These are phyloP conservation scores for Hirschioporus abietinus DNA, from an alignment of 768 basidiomycete species.

Conservation along the genomic window DNA sequence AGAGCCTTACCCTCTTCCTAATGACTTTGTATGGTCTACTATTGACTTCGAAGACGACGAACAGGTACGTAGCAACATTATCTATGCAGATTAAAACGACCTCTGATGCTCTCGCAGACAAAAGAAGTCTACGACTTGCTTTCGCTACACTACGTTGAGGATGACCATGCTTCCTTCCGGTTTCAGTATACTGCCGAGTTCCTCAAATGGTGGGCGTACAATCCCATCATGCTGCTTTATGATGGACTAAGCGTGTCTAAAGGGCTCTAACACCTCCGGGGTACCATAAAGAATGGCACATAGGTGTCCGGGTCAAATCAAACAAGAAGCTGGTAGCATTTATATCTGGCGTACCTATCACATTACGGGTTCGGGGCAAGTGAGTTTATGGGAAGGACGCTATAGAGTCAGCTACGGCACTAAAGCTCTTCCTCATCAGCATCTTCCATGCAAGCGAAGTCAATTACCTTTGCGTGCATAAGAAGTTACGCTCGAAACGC, in stretches of 20 bases:
- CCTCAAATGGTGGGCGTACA: constrained; percentile 64
- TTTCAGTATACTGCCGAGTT: constrained; percentile 97
- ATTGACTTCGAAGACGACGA: constrained; percentile 73
- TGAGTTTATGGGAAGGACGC: constrained; percentile 33
- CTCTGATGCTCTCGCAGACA: constrained; percentile 39
- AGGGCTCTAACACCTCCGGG: constrained; percentile 96
- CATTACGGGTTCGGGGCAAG: constrained; percentile 79
- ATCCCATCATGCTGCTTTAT: constrained; percentile 4
- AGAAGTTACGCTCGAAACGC: constrained; percentile 93
- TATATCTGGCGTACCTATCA: constrained; percentile 88
- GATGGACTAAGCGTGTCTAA: neutral
- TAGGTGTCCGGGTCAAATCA: constrained; percentile 87
- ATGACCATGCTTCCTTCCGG: constrained; percentile 92
- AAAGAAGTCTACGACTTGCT: constrained; percentile 91
- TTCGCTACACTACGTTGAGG: constrained; percentile 94
- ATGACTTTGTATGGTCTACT: constrained; percentile 87
- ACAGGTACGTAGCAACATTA: constrained; percentile 44
- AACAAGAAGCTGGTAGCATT: constrained; percentile 95
- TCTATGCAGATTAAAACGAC: neutral
- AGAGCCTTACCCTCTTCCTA: constrained; percentile 82
- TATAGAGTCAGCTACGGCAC: constrained; percentile 4
- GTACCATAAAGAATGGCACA: constrained; percentile 90
- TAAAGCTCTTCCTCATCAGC: constrained; percentile 33
- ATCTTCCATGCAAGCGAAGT: constrained; percentile 78
- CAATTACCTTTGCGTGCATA: constrained; percentile 97